Evolutionary conservation across 371 early-diverging fungal species (phyloP).

Genomic region (Rhizopus sp.): DNA sequence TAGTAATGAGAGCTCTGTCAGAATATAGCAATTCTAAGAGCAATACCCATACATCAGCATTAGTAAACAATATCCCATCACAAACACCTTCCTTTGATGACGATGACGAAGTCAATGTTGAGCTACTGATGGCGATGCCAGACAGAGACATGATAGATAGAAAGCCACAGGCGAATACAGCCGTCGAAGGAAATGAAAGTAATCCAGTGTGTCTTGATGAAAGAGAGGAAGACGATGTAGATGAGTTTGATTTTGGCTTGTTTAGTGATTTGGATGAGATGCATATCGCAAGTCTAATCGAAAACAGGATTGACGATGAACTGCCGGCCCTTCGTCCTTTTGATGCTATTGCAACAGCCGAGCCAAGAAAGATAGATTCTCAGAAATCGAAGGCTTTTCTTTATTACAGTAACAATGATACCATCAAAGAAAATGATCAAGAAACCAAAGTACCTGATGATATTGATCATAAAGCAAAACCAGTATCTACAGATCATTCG

Average conservation of each 20-base stretch:
- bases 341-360: not conserved
- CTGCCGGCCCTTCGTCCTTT: not conserved
- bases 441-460: not conserved
- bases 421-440: not conserved
- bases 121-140: not conserved
- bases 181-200: not conserved
- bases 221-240: conserved; percentile 6
- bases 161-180: not conserved
- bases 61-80: not conserved
- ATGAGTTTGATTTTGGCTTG: conserved; percentile 10
- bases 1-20: not conserved
- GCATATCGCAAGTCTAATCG: conserved; percentile 10
- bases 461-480: not conserved
- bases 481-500: not conserved
- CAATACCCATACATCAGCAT: too few relatives aligned
- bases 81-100: not conserved
- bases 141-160: too few relatives aligned
- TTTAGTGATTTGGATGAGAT: conserved; percentile 11
- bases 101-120: not conserved
- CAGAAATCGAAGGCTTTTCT: too few relatives aligned
- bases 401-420: not conserved
- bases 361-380: not conserved
- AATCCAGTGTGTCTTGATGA: not conserved
- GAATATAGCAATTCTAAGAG: not conserved
- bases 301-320: conserved; percentile 11